A percentile compares a stretch with the other conserved stretches of the same genome.
Evolutionary conservation across 1,139 yeast species (phyloP).

Genomic region (Blastobotrys serpentis): DNA sequence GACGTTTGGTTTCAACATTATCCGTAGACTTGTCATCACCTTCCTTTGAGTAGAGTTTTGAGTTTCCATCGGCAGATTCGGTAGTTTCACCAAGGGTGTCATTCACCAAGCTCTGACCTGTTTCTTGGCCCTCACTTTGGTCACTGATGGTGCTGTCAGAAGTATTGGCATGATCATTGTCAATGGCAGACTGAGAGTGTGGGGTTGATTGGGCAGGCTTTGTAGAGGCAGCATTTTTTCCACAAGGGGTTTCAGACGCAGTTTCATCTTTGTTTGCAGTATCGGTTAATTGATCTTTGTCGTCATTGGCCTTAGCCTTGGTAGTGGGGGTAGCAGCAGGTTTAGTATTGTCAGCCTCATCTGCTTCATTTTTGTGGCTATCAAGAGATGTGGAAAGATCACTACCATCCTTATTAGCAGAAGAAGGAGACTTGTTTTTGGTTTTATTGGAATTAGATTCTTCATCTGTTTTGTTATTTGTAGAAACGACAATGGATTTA

Average conservation of each 20-base stretch:
- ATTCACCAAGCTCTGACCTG: neutral
- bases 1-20: neutral
- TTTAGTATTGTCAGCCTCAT: neutral
- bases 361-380: neutral
- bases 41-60: no score
- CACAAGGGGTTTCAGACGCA: neutral
- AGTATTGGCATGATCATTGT: neutral
- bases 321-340: neutral
- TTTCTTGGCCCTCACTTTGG: conserved; percentile 5
- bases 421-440: neutral
- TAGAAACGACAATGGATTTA: neutral
- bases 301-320: neutral
- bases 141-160: neutral
- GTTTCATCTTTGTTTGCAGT: no score
- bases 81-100: conserved; percentile 2
- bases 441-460: no score
- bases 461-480: no score
- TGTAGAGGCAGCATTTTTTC: neutral
- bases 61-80: conserved; percentile 3
- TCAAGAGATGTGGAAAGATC: neutral
- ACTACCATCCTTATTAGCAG: neutral
- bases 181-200: neutral
- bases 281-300: no score
- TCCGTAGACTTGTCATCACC: neutral
- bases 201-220: neutral